Percentiles rank a stretch among this genome's conserved stretches.
phyloP scores from a whole-genome alignment of 75 land plant genomes.

The Cupressus sempervirens region DNA sequence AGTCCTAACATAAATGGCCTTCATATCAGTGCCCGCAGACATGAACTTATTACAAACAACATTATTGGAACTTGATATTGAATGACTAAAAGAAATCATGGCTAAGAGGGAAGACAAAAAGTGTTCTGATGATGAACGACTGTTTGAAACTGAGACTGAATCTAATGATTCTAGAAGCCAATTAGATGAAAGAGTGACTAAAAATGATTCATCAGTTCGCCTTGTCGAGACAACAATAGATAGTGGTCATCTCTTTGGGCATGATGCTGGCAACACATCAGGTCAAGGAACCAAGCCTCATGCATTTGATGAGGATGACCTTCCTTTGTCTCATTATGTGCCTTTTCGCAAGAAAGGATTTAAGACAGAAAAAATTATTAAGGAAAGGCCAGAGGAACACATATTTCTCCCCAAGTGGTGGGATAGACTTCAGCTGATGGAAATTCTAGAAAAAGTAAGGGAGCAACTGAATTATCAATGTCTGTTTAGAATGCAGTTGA shows the following conservation, averaged over 20 bases:
- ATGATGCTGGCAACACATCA: background rate
- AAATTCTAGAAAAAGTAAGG: background rate
- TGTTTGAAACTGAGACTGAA: constrained; percentile 86
- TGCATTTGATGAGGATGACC: constrained; percentile 34
- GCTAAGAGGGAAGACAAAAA: constrained; percentile 24
- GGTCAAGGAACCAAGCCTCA: background rate
- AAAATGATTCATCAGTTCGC: background rate
- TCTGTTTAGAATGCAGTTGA: background rate
- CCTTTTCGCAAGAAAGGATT: constrained; percentile 10
- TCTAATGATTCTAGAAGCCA: constrained; percentile 2
- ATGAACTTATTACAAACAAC: too few relatives aligned
- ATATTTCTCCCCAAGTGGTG: background rate
- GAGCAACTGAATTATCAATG: background rate
- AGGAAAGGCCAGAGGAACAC: background rate
- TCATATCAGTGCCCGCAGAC: too few relatives aligned
- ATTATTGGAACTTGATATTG: constrained; percentile 50
- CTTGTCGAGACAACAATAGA: background rate
- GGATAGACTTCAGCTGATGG: background rate
- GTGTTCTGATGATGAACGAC: constrained; percentile 32
- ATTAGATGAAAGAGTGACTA: constrained; percentile 22
- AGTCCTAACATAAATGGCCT: too few relatives aligned
- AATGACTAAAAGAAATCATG: constrained; percentile 35
- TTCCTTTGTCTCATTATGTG: constrained; percentile 37
- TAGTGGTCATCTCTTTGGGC: background rate
- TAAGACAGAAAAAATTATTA: constrained; percentile 14